These are phyloP conservation scores for Psilocybe azurescens DNA, from an alignment of 768 basidiomycete species.

Conservation along the genomic window DNA sequence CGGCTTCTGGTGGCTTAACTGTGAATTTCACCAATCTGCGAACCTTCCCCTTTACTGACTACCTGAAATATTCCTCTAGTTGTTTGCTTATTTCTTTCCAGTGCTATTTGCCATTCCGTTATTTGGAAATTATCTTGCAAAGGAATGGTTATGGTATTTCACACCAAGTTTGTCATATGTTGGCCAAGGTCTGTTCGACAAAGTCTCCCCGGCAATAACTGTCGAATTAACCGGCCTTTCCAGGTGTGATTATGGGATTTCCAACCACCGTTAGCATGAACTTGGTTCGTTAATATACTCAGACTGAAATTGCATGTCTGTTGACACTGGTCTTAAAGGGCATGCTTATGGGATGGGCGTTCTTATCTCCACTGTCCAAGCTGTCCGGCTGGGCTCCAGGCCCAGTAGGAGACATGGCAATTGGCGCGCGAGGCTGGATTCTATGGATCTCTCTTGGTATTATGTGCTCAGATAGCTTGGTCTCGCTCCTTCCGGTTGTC, in stretches of 20 bases:
- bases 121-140: conserved; percentile 83
- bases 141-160: conserved; percentile 92
- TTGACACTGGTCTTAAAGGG: conserved; percentile 54
- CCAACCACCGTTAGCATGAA: conserved; percentile 95
- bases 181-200: conserved; percentile 72
- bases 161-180: conserved; percentile 92
- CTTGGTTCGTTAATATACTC: conserved; percentile 50
- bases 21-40: conserved; percentile 40
- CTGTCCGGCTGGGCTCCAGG: conserved; percentile 91
- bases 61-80: conserved; percentile 43
- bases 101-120: conserved; percentile 86
- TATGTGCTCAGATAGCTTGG: conserved; percentile 91
- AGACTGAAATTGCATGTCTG: not conserved
- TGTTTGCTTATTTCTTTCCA: conserved; percentile 89
- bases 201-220: not conserved
- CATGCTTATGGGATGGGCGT: conserved; percentile 96
- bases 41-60: not conserved
- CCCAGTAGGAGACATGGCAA: conserved; percentile 83
- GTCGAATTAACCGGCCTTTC: conserved; percentile 4
- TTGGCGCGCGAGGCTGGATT: conserved; percentile 94
- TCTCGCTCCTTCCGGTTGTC: conserved; percentile 82
- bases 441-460: conserved; percentile 96
- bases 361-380: conserved; percentile 90
- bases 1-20: conserved; percentile 74
- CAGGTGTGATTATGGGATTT: conserved; percentile 97